Base-by-base conservation (phyloP, 1,139 yeast species). In the Nadsonia starkeyi-henricii region DNA sequence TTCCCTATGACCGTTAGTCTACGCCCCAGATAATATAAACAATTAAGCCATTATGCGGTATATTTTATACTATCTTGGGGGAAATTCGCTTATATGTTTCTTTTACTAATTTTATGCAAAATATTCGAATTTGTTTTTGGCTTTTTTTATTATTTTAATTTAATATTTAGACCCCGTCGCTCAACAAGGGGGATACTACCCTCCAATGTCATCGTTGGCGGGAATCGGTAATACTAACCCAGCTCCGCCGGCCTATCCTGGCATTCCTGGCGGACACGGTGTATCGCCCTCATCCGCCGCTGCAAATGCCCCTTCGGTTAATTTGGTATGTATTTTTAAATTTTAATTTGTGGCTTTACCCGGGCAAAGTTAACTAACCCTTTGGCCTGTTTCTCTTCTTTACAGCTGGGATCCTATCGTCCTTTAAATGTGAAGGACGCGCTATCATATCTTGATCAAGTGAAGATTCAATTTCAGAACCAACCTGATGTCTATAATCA, bases 341-440 rank as follows among this genome's bases (percentile, higher is more conserved):
- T 33, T 33, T 33, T 33, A 13, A 7, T 33, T 15, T 7, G 12
- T 26, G 7, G 7, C 39, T 4, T 13, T 33, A 7, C 17, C 9
- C 15, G 9, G 4, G 17, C 12, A 9, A 7, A 33, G 15, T 12
- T 33, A 15, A 12, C 17, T 13, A 33, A 12, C 39, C n/a, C n/a
- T n/a, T n/a, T n/a, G n/a, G n/a, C n/a, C n/a, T n/a, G n/a, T n/a
- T 33, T 33, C 12, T 33, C 39, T 33, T 33, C 12, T 3, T 4
- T 13, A 33, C 12, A 33, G 39, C 39, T 33, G 39, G 61, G 64
- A 58, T 75, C 71, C 61, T 88, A 86, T 66, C 76, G 96, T 56
- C 96, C 96, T 2, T 71, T 91, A 58, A 93, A 91, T 60, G 97
- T 93, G 48, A 88, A 86, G 62, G 99, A 91, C 65, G 99, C 99